Base-by-base conservation (phyloP, 2,329 filamentous ascomycete genomes). In the Fusarium hainanense region DNA sequence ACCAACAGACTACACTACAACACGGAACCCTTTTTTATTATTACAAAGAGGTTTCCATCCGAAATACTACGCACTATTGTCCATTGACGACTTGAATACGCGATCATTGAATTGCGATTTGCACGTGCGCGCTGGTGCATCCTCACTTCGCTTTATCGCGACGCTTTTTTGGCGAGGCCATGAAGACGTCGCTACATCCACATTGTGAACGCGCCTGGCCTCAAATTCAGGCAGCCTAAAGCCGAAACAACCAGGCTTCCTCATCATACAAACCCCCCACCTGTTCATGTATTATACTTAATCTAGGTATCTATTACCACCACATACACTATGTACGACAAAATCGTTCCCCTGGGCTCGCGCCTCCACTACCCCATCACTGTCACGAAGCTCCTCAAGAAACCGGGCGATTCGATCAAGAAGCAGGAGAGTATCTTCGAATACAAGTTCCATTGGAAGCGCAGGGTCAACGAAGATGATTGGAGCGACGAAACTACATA, bases 361-460 rank as follows among this genome's bases (percentile, higher is more conserved):
- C 85, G 88, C 81, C 88, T 98, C 73, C 92, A 92, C 81, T 99
- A 98, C 81, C 96, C 96, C 75, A 94, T 98, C 81, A 97, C 92
- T 73, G 91, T 99, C 81, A 94, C 90, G 75, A 92, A 93, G 80
- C 86, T 98, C 66, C 87, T 95, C 72, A 94, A 93, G 80, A 83
- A 85, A 71, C 87, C 88, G 21, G 92, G 92, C 79, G 93, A 97
- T 74, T 78, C 87, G 67, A 88, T 99, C 76, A 86, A 89, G 75
- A 92, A 92, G 79, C 85, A 93, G 76, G 92, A 94, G 75, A 87
- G 89, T 58, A 86, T 98, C 58, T 90, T 99, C 78, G 89, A 92
- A 79, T 99, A 98, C 85, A 90, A 90, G 67, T 99, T 94, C 82
- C 90, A 90, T 75, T 94, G 91, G 80, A 90, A 85, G 77, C 91